Evolutionary conservation across 1,284 basidiomycete genomes (phyloP).

Genomic region (Melampsora occidentalis): DNA sequence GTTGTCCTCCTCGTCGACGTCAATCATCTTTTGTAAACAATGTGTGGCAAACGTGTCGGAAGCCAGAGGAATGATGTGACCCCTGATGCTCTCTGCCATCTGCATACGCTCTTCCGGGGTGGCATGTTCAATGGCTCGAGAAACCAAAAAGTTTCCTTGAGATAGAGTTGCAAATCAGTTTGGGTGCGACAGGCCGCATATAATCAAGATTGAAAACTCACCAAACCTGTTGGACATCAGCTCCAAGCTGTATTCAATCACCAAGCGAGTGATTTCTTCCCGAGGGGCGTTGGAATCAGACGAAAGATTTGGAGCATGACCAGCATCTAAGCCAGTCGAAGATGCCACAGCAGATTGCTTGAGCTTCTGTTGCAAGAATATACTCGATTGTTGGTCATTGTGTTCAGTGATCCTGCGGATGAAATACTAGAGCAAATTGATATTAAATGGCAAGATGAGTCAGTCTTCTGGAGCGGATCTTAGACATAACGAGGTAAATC

Average conservation of each 20-base stretch:
- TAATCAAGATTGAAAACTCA: not conserved
- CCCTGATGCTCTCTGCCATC: conserved; percentile 35
- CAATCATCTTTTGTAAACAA: conserved; percentile 44
- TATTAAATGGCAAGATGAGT: not conserved
- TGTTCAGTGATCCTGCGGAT: conserved; percentile 43
- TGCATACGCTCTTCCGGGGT: conserved; percentile 28
- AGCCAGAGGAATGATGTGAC: conserved; percentile 40
- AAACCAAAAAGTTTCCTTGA: conserved; percentile 43
- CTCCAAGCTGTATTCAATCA: conserved; percentile 43
- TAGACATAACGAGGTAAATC: not conserved
- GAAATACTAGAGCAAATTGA: conserved; percentile 28
- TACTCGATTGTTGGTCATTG: conserved; percentile 44
- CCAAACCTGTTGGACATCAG: conserved; percentile 44
- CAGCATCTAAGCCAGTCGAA: conserved; percentile 18
- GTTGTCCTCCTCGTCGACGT: conserved; percentile 43
- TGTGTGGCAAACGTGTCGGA: conserved; percentile 43
- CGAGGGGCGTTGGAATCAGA: not conserved
- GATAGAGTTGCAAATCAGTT: not conserved
- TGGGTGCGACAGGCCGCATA: not conserved
- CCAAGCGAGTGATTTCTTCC: conserved; percentile 40
- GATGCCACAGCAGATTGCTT: conserved; percentile 41
- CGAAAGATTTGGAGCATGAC: not conserved
- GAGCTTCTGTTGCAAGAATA: conserved; percentile 44
- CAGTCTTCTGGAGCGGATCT: not conserved
- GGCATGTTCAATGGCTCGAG: conserved; percentile 44